Percentiles rank a stretch among this genome's conserved stretches.
These are phyloP conservation scores for Dothideomycetidae sp. DNA, from an alignment of 2,329 filamentous ascomycete genomes.

Conservation along the genomic window DNA sequence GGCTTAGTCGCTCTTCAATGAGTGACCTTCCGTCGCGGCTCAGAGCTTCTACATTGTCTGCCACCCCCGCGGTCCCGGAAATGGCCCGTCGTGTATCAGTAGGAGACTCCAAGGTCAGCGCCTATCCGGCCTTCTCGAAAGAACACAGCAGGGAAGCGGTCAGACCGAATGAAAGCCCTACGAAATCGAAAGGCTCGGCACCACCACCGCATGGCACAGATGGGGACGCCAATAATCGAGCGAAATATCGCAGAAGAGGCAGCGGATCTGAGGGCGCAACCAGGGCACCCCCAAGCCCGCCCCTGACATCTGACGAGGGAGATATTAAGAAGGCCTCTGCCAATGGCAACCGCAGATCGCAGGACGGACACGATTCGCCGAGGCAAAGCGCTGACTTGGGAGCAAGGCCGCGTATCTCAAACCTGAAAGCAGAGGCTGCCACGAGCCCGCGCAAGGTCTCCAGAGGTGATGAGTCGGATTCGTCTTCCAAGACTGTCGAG, in stretches of 20 bases:
- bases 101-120: slow-evolving; percentile 33
- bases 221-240: slow-evolving; percentile 19
- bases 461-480: slow-evolving; percentile 7
- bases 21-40: slow-evolving; percentile 12
- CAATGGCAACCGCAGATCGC: slow-evolving; percentile 28
- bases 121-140: slow-evolving; percentile 78
- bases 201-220: slow-evolving; percentile 31
- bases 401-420: slow-evolving; percentile 2
- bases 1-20: slow-evolving; percentile 11
- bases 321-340: slow-evolving; percentile 32
- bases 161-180: slow-evolving; percentile 36
- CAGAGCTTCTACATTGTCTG: slow-evolving; percentile 23
- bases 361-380: slow-evolving; percentile 5
- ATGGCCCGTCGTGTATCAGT: slow-evolving; percentile 29
- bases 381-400: slow-evolving; percentile 5
- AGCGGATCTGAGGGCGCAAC: slow-evolving; percentile 12
- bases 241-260: slow-evolving; percentile 17
- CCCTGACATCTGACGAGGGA: slow-evolving; percentile 30
- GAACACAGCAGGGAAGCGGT: slow-evolving; percentile 82
- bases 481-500: slow-evolving; percentile 5
- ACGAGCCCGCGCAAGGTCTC: slow-evolving; percentile 7
- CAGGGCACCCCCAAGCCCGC: slow-evolving; percentile 33
- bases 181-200: slow-evolving; percentile 20
- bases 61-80: slow-evolving; percentile 26
- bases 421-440: slow-evolving; percentile 2